phyloP scores from a whole-genome alignment of 2,329 filamentous ascomycete species.

The Botryotinia calthae region DNA sequence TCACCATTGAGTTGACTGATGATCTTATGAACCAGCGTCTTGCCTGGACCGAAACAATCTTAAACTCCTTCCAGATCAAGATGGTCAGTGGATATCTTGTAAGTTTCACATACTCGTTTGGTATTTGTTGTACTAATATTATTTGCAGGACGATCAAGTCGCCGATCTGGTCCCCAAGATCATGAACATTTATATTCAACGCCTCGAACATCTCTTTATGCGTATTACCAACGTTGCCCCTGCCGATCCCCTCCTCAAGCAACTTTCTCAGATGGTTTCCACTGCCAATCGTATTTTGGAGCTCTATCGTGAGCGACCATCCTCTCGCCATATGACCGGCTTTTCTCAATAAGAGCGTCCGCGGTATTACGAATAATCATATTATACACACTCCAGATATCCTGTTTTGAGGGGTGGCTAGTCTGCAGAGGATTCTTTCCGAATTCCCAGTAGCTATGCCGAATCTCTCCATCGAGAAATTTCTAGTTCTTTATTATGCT shows the following conservation, averaged over 20 bases:
- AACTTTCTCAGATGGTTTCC: slow-evolving; percentile 46
- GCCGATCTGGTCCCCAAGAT: slow-evolving; percentile 56
- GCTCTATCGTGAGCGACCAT: slow-evolving; percentile 23
- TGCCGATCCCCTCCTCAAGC: slow-evolving; percentile 49
- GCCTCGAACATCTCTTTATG: slow-evolving; percentile 53
- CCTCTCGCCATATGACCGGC: slow-evolving; percentile 11
- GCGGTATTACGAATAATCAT: neutral
- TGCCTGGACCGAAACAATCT: slow-evolving; percentile 58
- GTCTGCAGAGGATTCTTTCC: neutral
- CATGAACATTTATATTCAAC: slow-evolving; percentile 52
- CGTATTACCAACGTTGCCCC: slow-evolving; percentile 49
- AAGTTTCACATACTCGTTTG: slow-evolving; percentile 27
- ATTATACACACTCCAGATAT: slow-evolving; percentile 9
- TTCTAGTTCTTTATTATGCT: slow-evolving; percentile 29
- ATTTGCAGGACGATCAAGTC: slow-evolving; percentile 51
- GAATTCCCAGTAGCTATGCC: neutral
- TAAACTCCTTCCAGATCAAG: slow-evolving; percentile 48
- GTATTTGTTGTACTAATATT: slow-evolving; percentile 32
- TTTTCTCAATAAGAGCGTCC: slow-evolving; percentile 7
- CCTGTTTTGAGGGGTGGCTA: neutral
- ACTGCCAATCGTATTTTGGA: slow-evolving; percentile 37
- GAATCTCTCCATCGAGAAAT: slow-evolving; percentile 28
- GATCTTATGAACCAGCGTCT: slow-evolving; percentile 55
- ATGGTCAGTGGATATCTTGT: slow-evolving; percentile 37
- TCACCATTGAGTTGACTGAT: slow-evolving; percentile 57